Base-by-base conservation (phyloP, 2,329 filamentous ascomycete species). In the Talaromyces sp. region DNA sequence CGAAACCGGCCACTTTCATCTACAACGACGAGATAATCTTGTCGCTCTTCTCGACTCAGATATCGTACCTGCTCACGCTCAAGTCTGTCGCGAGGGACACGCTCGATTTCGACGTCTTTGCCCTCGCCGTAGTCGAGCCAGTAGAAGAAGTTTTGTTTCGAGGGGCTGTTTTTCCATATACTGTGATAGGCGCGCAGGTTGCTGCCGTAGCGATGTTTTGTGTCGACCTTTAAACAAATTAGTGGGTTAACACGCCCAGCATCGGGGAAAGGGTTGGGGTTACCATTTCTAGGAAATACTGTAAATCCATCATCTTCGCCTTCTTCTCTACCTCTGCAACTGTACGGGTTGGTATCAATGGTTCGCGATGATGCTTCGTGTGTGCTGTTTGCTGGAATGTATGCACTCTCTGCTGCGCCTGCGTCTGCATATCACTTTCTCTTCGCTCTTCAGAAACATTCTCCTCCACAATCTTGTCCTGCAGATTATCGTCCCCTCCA, bases 101-200 rank as follows among this genome's bases (percentile, higher is more conserved):
- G 84, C 3, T 87, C 84, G 13, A 94, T 80, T 68, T 94, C 89
- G 51, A 95, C 74, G 45, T 85, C 76, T 70, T 82, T 87, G 0
- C 93, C 93, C 58, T 89, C 89, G 5, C 93, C 93, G 66, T 90
- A 83, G 74, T 97, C 93, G 1, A 97, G 82, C 93, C 93, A 97
- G 78, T 93, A 94, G 76, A 97, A 97, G 83, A 93, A 97, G 74
- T 95, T 96, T 75, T 97, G 90, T 4, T 88, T 86, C 0, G 92
- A 94, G 31, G 91, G 82, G 1, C 87, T 82, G 67, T 85, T 86
- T 76, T 92, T 92, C 93, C 93, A 97, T 69, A 91, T 87, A 66
- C 88, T 86, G 72, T 97, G 93, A 71, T 97, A 97, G 36, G 86
- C 85, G 36, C 91, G 84, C 60, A 97, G 78, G 70, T 95, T 96